Conservation (phyloP, 371 early-diverging fungal species). For the Apophysomyces ossiformis region DNA sequence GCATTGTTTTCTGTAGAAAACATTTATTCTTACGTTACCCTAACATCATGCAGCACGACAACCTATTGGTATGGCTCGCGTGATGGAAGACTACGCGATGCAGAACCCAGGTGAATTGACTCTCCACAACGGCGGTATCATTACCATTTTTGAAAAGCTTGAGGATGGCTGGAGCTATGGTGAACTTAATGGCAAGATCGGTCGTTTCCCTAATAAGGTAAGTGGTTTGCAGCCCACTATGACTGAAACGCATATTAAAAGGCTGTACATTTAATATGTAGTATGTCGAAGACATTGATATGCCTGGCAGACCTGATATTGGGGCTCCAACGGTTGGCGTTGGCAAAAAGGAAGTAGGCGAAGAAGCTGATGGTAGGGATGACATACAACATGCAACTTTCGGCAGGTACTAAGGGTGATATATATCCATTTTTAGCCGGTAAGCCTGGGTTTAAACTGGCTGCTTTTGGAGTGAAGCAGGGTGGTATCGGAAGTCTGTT, state of each 20-base stretch:
- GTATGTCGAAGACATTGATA: conserved; percentile 47
- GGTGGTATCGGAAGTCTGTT: conserved; percentile 82
- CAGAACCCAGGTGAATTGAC: conserved; percentile 70
- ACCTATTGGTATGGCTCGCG: conserved; percentile 59
- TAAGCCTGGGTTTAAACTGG: conserved; percentile 51
- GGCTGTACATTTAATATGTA: neutral
- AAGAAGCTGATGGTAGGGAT: conserved; percentile 26
- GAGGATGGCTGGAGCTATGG: conserved; percentile 78
- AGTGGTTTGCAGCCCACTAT: conserved; percentile 8
- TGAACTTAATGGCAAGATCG: conserved; percentile 69
- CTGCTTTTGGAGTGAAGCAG: conserved; percentile 82
- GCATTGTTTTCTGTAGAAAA: neutral
- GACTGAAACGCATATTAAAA: conserved; percentile 30
- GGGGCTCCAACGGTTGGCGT: conserved; percentile 29
- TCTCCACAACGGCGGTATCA: conserved; percentile 67
- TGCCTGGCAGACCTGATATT: conserved; percentile 52
- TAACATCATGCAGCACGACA: conserved; percentile 21
- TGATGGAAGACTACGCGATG: conserved; percentile 73
- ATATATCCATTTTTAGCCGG: conserved; percentile 8
- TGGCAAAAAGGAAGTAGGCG: conserved; percentile 20
- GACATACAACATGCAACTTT: neutral
- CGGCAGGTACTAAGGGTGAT: conserved; percentile 12
- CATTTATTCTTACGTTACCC: neutral
- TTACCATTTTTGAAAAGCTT: conserved; percentile 65
- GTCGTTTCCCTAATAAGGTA: conserved; percentile 73